Conservation (phyloP, 495 filamentous ascomycete species). For the Pyronema omphalodes region DNA sequence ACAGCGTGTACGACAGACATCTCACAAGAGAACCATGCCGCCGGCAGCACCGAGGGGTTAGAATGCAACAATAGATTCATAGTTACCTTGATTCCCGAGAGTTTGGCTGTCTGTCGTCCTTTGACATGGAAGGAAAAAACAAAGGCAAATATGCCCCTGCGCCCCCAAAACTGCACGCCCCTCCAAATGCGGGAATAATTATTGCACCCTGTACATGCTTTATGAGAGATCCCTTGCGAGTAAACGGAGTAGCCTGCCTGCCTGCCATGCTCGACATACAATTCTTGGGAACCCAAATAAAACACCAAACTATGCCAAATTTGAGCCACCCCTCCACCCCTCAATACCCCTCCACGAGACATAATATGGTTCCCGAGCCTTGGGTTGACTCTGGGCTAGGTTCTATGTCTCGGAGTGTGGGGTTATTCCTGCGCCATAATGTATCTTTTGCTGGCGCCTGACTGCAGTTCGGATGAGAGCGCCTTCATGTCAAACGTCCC, state of each 20-base stretch:
- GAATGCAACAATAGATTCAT: not conserved
- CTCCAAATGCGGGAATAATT: not conserved
- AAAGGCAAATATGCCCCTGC: not conserved
- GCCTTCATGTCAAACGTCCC: not conserved
- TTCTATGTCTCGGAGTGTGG: not conserved
- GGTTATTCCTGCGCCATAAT: not conserved
- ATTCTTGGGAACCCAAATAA: too few relatives aligned
- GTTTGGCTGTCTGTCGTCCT: not conserved
- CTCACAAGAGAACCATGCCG: not conserved
- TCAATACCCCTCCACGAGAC: not conserved
- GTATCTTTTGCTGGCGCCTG: not conserved
- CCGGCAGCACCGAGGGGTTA: not conserved
- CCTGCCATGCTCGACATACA: too few relatives aligned
- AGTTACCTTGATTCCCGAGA: not conserved
- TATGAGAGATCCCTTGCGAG: not conserved
- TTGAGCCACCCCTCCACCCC: not conserved
- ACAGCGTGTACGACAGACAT: not conserved
- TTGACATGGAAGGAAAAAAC: not conserved
- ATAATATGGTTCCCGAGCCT: slow-evolving; percentile 2
- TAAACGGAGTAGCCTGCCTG: not conserved
- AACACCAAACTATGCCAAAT: not conserved
- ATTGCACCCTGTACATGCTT: not conserved
- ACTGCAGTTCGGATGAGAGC: not conserved
- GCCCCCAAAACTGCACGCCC: not conserved
- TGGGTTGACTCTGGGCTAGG: not conserved